These are phyloP conservation scores for Amborella trichopoda DNA, from an alignment of 164 flowering plant genomes.

Conservation along the genomic window DNA sequence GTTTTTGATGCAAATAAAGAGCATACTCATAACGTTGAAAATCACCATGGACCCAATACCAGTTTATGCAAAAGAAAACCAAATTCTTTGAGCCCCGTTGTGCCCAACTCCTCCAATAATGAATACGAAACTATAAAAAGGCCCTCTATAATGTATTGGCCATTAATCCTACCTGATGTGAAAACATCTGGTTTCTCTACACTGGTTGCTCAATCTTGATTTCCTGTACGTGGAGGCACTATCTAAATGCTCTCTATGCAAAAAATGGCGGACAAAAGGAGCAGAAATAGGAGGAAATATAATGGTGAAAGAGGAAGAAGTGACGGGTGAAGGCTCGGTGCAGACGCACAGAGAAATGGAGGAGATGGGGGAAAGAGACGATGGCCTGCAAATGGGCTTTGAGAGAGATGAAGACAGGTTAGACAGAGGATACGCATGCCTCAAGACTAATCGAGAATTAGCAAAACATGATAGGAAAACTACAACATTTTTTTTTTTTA, in stretches of 20 bases:
- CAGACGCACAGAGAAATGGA: slow-evolving; percentile 69
- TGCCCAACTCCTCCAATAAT: slow-evolving; percentile 85
- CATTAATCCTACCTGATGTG: slow-evolving; percentile 83
- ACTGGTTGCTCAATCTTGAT: slow-evolving; percentile 79
- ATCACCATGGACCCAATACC: slow-evolving; percentile 56
- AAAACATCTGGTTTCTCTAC: slow-evolving; percentile 80
- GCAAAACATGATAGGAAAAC: too few relatives aligned
- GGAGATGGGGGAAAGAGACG: too few relatives aligned
- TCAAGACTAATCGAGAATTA: too few relatives aligned
- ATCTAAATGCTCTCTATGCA: slow-evolving; percentile 97
- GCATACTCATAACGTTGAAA: slow-evolving; percentile 89
- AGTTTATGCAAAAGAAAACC: slow-evolving; percentile 53
- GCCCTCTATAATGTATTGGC: slow-evolving; percentile 97
- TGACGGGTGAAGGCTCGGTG: slow-evolving; percentile 62
- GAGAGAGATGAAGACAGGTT: too few relatives aligned
- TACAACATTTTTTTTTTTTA: too few relatives aligned
- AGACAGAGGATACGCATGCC: too few relatives aligned
- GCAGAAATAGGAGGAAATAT: slow-evolving; percentile 85
- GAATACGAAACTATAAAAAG: slow-evolving; percentile 93
- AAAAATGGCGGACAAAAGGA: too few relatives aligned
- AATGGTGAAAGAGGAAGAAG: slow-evolving; percentile 80
- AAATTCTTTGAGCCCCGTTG: slow-evolving; percentile 52
- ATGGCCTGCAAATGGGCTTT: too few relatives aligned
- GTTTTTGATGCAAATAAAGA: slow-evolving; percentile 87
- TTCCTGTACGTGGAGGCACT: slow-evolving; percentile 98